Percentiles rank a stretch among this genome's conserved stretches.
Evolutionary conservation across 83 land plant species (phyloP).

Genomic region (Picea abies): DNA sequence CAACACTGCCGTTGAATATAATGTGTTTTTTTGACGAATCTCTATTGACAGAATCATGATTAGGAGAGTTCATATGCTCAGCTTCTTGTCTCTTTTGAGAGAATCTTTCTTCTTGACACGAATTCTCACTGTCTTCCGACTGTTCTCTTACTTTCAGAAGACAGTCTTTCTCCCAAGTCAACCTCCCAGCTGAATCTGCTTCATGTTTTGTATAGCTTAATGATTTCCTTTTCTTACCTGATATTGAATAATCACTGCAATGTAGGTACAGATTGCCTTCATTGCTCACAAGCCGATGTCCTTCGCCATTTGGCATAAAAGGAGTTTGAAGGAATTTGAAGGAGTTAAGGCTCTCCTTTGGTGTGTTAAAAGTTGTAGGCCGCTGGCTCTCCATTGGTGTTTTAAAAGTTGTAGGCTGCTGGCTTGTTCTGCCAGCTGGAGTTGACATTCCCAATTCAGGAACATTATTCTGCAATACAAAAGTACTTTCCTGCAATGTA

Average conservation of each 20-base stretch:
- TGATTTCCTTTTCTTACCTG: conserved; percentile 8
- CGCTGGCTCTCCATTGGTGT: neutral
- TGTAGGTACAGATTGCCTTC: neutral
- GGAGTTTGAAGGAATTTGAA: conserved; percentile 1
- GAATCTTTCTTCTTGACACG: neutral
- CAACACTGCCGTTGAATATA: neutral
- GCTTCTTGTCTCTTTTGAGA: neutral
- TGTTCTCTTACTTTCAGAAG: neutral
- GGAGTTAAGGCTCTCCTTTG: neutral
- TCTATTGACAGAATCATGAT: neutral
- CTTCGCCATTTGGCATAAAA: neutral
- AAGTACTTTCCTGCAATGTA: neutral
- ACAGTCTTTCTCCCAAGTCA: neutral
- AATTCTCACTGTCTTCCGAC: neutral
- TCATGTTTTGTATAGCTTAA: neutral
- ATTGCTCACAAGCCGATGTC: neutral
- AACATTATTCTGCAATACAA: neutral
- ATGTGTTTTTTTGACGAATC: neutral
- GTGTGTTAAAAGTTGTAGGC: neutral
- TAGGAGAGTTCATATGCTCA: neutral
- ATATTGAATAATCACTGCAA: neutral
- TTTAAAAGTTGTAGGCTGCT: neutral
- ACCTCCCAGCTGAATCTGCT: neutral
- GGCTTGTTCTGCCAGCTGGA: neutral
- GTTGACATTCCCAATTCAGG: neutral